Base-by-base conservation (phyloP, 176 grass and related monocot species). In the Tuctoria greenei region DNA sequence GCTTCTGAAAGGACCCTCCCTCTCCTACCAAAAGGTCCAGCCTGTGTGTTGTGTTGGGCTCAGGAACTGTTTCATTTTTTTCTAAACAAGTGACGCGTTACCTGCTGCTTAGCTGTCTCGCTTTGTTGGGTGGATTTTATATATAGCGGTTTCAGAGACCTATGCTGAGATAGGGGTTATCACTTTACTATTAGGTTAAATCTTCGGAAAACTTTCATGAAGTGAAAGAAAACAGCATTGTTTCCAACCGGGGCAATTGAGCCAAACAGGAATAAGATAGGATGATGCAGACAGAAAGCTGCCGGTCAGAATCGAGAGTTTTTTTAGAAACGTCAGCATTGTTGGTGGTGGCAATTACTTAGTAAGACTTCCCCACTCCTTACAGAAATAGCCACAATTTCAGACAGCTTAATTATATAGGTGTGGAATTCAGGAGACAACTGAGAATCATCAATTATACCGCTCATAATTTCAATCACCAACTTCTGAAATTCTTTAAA, bases 1-100 rank as follows among this genome's bases (percentile, higher is more conserved):
- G 18, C 75, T 75, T 79, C 71, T 76, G 58, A 72, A 82, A 87
- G 88, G 43, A 87, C 49, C 65, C 43, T 77, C 36, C 23, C 11
- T 69, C 43, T 39, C 67, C 79, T 71, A 68, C 85, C 86, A 26
- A 67, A 78, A 60, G 31, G 58, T 61, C 67, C 85, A 82, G 61
- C 60, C 79, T 77, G 73, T 62, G 55, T 7, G 5, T 2, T 44
- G 42, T 54, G 51, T 15, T 31, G 16, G 31, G 16, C 72, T 18
- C 49, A 41, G 13, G 44, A 76, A 57, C 78, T 45, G 55, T 58
- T 11, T 7, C 10, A 4, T 64, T 61, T 56, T 40, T n/a, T 71
- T 44, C 24, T 59, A 74, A 21, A 15, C 13, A 65, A 38, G 17
- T 72, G 13, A 39, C 28, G 28, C 8, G 63, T 27, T 55, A 44